phyloP scores from a whole-genome alignment of 768 basidiomycete species.

The Termitomyces sp. region DNA sequence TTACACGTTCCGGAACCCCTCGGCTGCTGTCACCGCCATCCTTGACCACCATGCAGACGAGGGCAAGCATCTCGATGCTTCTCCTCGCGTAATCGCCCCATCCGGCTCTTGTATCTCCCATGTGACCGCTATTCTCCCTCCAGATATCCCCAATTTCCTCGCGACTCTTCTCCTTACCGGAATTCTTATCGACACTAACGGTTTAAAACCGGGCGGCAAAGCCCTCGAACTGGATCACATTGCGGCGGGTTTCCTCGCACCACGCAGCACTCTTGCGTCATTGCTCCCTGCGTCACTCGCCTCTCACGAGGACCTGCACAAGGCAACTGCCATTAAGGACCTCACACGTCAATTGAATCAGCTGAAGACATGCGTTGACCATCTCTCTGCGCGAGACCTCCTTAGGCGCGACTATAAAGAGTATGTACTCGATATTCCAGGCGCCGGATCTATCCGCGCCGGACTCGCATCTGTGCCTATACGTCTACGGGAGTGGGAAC shows the following conservation, averaged over 20 bases:
- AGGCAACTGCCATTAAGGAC: slow-evolving; percentile 38
- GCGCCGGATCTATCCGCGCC: slow-evolving; percentile 44
- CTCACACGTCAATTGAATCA: slow-evolving; percentile 42
- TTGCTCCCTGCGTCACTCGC: slow-evolving; percentile 19
- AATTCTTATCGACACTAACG: slow-evolving; percentile 84
- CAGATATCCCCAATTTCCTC: slow-evolving; percentile 51
- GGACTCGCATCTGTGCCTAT: slow-evolving; percentile 85
- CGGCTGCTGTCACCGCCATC: slow-evolving; percentile 61
- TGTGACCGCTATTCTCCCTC: slow-evolving; percentile 30
- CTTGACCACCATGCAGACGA: slow-evolving; percentile 96
- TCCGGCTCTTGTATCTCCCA: slow-evolving; percentile 80
- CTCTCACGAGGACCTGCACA: slow-evolving; percentile 26
- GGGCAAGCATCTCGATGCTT: slow-evolving; percentile 52
- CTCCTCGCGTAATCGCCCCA: slow-evolving; percentile 63
- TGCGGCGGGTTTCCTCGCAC: slow-evolving; percentile 61
- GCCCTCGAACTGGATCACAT: slow-evolving; percentile 67
- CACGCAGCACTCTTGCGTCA: slow-evolving; percentile 42
- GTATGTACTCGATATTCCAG: slow-evolving; percentile 47
- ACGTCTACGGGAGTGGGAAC: slow-evolving; percentile 51
- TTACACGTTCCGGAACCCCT: slow-evolving; percentile 35
- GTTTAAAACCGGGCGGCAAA: slow-evolving; percentile 45
- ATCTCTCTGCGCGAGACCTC: slow-evolving; percentile 68
- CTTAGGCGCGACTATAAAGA: slow-evolving; percentile 96
- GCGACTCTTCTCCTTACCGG: slow-evolving; percentile 77
- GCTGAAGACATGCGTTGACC: slow-evolving; percentile 66